Conservation (phyloP, 2,329 filamentous ascomycete species). For the Monosporascus sp. region DNA sequence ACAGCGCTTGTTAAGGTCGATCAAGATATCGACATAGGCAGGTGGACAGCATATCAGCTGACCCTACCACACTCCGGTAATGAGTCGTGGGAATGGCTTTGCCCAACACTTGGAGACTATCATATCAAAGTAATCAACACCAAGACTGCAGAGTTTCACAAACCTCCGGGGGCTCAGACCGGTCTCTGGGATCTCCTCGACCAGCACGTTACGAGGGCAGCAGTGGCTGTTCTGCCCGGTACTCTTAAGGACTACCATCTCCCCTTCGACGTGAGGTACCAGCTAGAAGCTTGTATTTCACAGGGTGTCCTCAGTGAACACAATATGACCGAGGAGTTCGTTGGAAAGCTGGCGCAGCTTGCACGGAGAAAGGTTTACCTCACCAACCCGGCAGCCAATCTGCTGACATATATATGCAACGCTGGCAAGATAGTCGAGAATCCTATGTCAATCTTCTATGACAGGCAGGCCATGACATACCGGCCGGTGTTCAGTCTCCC, state of each 20-base stretch:
- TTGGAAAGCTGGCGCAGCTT: constrained; percentile 52
- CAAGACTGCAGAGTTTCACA: constrained; percentile 33
- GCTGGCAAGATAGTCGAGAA: constrained; percentile 57
- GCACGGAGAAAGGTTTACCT: constrained; percentile 14
- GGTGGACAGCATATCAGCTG: constrained; percentile 53
- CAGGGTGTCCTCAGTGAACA: constrained; percentile 71
- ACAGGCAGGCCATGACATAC: constrained; percentile 44
- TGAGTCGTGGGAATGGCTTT: constrained; percentile 36
- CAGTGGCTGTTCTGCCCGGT: constrained; percentile 22
- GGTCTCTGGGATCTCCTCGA: constrained; percentile 37
- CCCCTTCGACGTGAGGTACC: constrained; percentile 73
- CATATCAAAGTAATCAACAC: constrained; percentile 55
- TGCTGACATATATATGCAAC: constrained; percentile 71
- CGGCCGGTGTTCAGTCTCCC: constrained; percentile 52
- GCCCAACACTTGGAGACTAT: constrained; percentile 60
- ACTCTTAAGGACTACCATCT: constrained; percentile 39
- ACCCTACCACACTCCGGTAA: constrained; percentile 28
- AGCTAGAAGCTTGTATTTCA: constrained; percentile 91
- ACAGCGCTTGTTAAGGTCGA: constrained; percentile 34
- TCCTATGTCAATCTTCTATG: constrained; percentile 66
- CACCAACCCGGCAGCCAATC: constrained; percentile 49
- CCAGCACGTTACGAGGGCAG: constrained; percentile 17
- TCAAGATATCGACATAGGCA: constrained; percentile 46
- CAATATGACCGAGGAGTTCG: constrained; percentile 62
- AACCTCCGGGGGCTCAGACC: constrained; percentile 27